Base-by-base conservation (phyloP, 805 yeast species). In the Lipomyces lipofer region DNA sequence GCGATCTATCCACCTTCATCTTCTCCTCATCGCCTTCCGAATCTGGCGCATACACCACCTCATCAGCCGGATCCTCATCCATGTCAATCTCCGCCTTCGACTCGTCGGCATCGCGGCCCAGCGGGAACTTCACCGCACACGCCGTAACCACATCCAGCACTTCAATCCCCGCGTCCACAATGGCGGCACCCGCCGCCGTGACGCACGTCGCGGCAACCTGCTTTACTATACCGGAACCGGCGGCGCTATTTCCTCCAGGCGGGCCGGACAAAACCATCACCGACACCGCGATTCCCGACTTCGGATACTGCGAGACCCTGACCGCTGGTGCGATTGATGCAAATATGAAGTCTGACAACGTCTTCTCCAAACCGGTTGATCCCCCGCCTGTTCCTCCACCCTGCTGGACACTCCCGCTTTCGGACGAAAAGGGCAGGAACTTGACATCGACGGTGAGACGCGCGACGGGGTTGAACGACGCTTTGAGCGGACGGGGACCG, bases 401-500 rank as follows among this genome's bases (percentile, higher is more conserved):
- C 24, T 38, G 60, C 29, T 54, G 53, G 38, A 51, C 43, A 19
- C 63, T 53, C n/a, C 49, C 49, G 68, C 74, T 46, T 69, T 67
- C 40, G 72, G 80, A 67, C 67, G 83, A 24, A 60, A 79, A 78
- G 2, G 83, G 82, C 15, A 79, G 73, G 54, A 83, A 76, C 60
- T 76, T 76, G 46, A 79, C 76, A 52, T 78, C 82, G 10, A 87
- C 89, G 25, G 83, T 78, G 39, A 88, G 71, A 4, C 82, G 75
- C 2, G 91, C 91, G 47, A 80, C 74, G 21, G 85, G 82, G 35
- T 80, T 75, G 67, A 85, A 88, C 3, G 88, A 79, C 1, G 89
- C 88, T 56, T 87, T 75, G 57, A 81, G 83, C 6, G 98, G 97
- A 61, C 90, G 77, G 3, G 98, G 98, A 0, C 98, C 98, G 69